phyloP scores from a whole-genome alignment of 1,284 basidiomycete genomes.

The Cutaneotrichosporon sp. region DNA sequence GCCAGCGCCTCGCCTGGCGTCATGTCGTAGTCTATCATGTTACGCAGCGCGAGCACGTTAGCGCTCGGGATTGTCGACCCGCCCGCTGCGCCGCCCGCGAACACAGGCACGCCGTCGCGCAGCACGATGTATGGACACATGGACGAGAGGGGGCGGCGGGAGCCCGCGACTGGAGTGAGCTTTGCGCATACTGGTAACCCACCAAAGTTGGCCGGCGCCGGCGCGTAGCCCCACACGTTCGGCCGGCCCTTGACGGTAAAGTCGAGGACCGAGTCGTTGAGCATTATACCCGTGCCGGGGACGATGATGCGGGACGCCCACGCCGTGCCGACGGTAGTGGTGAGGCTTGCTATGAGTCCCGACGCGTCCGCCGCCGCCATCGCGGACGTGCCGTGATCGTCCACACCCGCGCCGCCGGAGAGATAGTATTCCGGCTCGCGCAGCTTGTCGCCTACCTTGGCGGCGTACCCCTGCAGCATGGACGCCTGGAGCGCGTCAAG shows the following conservation, averaged over 20 bases:
- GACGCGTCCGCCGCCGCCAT: slow-evolving; percentile 38
- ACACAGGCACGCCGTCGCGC: slow-evolving; percentile 15
- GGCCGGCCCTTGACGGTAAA: slow-evolving; percentile 36
- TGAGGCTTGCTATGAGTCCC: slow-evolving; percentile 37
- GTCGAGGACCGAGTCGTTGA: slow-evolving; percentile 46
- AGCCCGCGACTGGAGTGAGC: slow-evolving; percentile 21
- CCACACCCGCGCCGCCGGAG: background rate
- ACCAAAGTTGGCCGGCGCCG: slow-evolving; percentile 33
- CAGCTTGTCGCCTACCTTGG: background rate
- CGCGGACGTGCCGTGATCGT: slow-evolving; percentile 36
- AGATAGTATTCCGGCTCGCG: slow-evolving; percentile 6
- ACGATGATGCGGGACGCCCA: slow-evolving; percentile 44
- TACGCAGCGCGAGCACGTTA: slow-evolving; percentile 35
- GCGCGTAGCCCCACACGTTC: slow-evolving; percentile 41
- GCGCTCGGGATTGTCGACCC: slow-evolving; percentile 42
- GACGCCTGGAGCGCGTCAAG: slow-evolving; percentile 21
- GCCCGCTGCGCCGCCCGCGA: slow-evolving; percentile 39
- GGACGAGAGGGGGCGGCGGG: slow-evolving; percentile 39
- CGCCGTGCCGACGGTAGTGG: slow-evolving; percentile 39
- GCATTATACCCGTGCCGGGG: slow-evolving; percentile 36
- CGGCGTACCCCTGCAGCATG: slow-evolving; percentile 16
- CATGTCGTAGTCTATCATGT: slow-evolving; percentile 32
- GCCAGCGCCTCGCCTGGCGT: slow-evolving; percentile 26
- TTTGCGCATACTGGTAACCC: no score
- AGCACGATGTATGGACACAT: slow-evolving; percentile 41